Base-by-base conservation (phyloP, 2,329 filamentous ascomycete species). In the Herpotrichia juniperi region DNA sequence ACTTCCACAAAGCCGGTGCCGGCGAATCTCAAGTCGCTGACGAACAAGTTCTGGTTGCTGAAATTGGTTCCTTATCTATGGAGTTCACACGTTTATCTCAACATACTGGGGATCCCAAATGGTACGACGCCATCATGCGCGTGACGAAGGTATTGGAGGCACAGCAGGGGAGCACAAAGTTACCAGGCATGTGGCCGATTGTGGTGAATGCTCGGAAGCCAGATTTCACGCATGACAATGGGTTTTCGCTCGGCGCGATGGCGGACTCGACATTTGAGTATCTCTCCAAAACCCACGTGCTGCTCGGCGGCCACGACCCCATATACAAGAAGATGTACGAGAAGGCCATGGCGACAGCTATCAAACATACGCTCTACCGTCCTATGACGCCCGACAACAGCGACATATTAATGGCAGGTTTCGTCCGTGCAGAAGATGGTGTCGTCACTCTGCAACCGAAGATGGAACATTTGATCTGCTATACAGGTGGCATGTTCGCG, bases 401-500 rank as follows among this genome's bases (percentile, higher is more conserved):
- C 9, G 78, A 82, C 46, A 74, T 83, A 42, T 72, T 83, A 3
- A 67, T 79, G 24, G 71, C 76, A 10, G 79, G 80, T 12, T 72
- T 74, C 22, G 72, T 77, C 6, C 73, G 71, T 14, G 72, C 73
- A 1, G 67, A 70, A 37, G 61, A 53, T 48, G 53, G 59, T 26
- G 66, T 61, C 4, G 54, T 59, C 2, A 54, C 61, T 8, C 69
- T 83, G 5, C 71, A 78, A 10, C 78, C 83, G 11, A 78, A 85
- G 58, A 78, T 80, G 22, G 79, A 83, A 46, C 84, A 87, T 66
- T 75, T 87, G 12, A 78, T 76, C 21, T 87, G 84, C 71, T 87
- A 84, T 62, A 76, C 81, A 0, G 84, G 84, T 10, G 84, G 83
- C 46, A 87, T 87, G 83, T 82, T 85, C 53, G 84, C 80, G 0